Conservation (phyloP, 768 basidiomycete species). For the Phaeotremella fagi region DNA sequence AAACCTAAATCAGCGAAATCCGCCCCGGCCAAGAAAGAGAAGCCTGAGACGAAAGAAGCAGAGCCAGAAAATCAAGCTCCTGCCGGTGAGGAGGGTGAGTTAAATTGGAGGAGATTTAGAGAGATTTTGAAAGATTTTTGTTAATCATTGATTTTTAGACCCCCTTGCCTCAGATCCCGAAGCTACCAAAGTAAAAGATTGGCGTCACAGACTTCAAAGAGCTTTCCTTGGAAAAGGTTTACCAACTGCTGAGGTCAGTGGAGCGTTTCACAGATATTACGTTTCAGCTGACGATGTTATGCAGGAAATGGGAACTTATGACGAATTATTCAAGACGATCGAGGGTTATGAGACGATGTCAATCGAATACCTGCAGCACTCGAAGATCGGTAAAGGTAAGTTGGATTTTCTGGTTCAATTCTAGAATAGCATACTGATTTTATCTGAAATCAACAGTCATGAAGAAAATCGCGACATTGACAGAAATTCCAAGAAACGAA, state of each 20-base stretch:
- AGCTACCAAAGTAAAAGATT: slow-evolving; percentile 73
- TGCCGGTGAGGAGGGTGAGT: slow-evolving; percentile 59
- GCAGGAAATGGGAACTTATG: slow-evolving; percentile 72
- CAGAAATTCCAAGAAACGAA: slow-evolving; percentile 59
- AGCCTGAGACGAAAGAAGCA: slow-evolving; percentile 52
- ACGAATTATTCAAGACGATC: slow-evolving; percentile 68
- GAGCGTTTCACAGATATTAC: background rate
- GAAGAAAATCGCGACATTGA: slow-evolving; percentile 70
- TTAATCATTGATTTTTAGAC: no score
- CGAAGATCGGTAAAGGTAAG: slow-evolving; percentile 51
- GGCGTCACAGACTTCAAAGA: slow-evolving; percentile 89
- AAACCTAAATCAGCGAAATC: slow-evolving; percentile 55
- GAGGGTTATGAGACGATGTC: slow-evolving; percentile 72
- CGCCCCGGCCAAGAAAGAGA: slow-evolving; percentile 12
- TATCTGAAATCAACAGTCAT: slow-evolving; percentile 55
- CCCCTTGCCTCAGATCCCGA: slow-evolving; percentile 59
- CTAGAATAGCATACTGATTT: background rate
- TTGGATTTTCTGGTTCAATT: background rate
- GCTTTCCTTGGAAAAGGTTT: slow-evolving; percentile 62
- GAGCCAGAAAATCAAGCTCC: slow-evolving; percentile 62
- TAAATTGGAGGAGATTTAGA: no score
- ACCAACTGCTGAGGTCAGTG: slow-evolving; percentile 63
- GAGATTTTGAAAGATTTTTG: no score
- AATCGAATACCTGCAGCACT: slow-evolving; percentile 73
- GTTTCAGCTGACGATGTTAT: slow-evolving; percentile 4